Percentiles rank a stretch among this genome's conserved stretches.
phyloP scores from a whole-genome alignment of 805 yeast species.

The Metschnikowia aberdeeniae region DNA sequence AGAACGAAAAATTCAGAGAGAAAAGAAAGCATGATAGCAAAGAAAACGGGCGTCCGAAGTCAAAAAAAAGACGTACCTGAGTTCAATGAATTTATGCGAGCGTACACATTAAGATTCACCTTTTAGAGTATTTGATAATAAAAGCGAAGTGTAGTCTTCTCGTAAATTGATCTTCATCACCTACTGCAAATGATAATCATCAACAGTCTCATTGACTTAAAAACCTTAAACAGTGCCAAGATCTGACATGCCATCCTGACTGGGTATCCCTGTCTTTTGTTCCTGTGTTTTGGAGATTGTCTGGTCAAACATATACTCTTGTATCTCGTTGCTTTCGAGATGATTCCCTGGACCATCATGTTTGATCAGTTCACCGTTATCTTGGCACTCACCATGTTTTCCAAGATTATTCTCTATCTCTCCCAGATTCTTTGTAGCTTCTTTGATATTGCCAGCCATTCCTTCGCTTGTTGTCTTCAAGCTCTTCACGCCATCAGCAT shows the following conservation, averaged over 20 bases:
- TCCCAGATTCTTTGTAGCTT: background rate
- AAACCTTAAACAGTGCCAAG: too few relatives aligned
- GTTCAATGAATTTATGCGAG: too few relatives aligned
- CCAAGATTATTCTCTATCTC: background rate
- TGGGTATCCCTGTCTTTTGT: too few relatives aligned
- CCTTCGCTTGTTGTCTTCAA: background rate
- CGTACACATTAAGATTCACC: background rate
- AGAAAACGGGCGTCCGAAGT: slow-evolving; percentile 69
- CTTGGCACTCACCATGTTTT: background rate
- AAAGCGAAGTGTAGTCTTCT: background rate
- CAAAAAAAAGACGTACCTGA: slow-evolving; percentile 47
- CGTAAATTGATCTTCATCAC: too few relatives aligned
- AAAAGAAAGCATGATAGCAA: slow-evolving; percentile 73
- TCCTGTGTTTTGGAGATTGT: too few relatives aligned
- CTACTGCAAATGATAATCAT: too few relatives aligned
- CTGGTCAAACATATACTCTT: too few relatives aligned
- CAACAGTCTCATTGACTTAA: too few relatives aligned
- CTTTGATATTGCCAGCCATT: background rate
- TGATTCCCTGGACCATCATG: too few relatives aligned
- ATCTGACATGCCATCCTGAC: too few relatives aligned
- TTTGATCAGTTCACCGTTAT: background rate
- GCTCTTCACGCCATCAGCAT: background rate
- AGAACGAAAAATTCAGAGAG: slow-evolving; percentile 71
- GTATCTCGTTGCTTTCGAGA: too few relatives aligned
- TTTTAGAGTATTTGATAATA: background rate